These are phyloP conservation scores for Monosporascus sp. DNA, from an alignment of 2,329 filamentous ascomycete species.

Conservation along the genomic window DNA sequence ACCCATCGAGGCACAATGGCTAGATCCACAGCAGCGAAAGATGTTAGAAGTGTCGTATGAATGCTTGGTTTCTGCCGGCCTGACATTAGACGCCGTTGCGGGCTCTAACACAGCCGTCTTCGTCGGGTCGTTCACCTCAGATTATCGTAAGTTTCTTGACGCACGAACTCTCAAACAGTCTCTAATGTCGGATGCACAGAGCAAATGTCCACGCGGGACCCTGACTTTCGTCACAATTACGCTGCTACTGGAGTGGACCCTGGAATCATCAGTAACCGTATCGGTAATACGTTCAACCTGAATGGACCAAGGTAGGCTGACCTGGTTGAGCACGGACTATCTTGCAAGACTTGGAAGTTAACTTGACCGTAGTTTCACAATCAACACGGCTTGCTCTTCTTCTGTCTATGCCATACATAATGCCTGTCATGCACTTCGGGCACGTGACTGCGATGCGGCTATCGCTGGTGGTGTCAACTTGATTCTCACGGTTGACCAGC, in stretches of 20 bases:
- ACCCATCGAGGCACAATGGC: conserved; percentile 30
- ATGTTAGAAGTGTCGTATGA: conserved; percentile 36
- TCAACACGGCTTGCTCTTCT: conserved; percentile 33
- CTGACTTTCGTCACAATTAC: conserved; percentile 18
- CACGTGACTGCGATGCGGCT: conserved; percentile 25
- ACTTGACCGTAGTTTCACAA: conserved; percentile 9
- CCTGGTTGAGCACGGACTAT: conserved; percentile 1
- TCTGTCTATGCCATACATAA: conserved; percentile 28
- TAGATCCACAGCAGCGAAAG: conserved; percentile 38
- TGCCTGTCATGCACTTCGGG: conserved; percentile 21
- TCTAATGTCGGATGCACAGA: conserved; percentile 9
- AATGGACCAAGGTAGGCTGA: conserved; percentile 22
- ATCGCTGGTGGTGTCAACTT: conserved; percentile 32
- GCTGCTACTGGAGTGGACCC: conserved; percentile 28
- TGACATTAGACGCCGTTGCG: conserved; percentile 21
- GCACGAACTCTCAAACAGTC: not conserved
- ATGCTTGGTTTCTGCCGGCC: conserved; percentile 32
- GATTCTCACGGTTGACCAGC: conserved; percentile 24
- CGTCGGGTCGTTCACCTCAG: conserved; percentile 16
- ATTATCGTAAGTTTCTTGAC: conserved; percentile 15
- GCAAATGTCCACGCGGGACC: conserved; percentile 20
- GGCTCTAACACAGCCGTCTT: conserved; percentile 25
- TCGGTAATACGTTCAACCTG: conserved; percentile 32
- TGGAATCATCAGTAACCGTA: conserved; percentile 31
- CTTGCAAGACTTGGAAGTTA: not conserved